Base-by-base conservation (phyloP, 331 rosid species). In the Malus hybrid region DNA sequence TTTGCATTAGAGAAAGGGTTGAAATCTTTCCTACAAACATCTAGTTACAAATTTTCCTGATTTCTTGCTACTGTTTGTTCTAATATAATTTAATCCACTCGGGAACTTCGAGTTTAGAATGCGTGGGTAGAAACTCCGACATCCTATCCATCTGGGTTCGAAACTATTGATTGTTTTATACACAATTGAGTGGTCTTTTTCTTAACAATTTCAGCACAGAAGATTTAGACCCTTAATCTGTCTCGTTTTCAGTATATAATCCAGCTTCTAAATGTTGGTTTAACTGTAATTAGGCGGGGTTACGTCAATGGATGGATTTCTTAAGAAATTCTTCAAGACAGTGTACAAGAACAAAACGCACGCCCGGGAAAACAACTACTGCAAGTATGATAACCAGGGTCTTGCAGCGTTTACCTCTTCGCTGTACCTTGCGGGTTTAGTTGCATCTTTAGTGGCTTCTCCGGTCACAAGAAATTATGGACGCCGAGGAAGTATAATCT, bases 301-400 rank as follows among this genome's bases (percentile, higher is more conserved):
- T 81, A 92, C 99, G 79, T 90, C 96, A n/a, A 94, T 87, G 97
- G 93, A 94, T 83, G 90, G 82, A 77, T 94, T 94, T 79, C 97
- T 94, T 61, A 6, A 76, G 50, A 60, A 86, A 48, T 94, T 94
- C 90, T 94, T 94, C 86, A 90, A 89, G 10, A 29, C 76, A 34
- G 97, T 94, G 54, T 88, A 82, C 80, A 79, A 71, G 69, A 82
- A 84, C 10, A 92, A 94, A 79, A 66, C 13, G 72, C 89, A 69
- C 8, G 99, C 92, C 20, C 95, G 85, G 33, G 99, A 94, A 83
- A 92, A 76, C 80, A 87, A 92, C 83, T 94, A 94, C 84, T 94
- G 99, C 92, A 94, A 91, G 82, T 94, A 90, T 67, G 80, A 94
- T 80, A 92, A 78, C 77, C 99, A 94, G 77, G 92, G 81, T 62